Percentiles rank a stretch among this genome's conserved stretches.
phyloP scores from a whole-genome alignment of 371 early-diverging fungal genomes.

The Actinomucor elegans region DNA sequence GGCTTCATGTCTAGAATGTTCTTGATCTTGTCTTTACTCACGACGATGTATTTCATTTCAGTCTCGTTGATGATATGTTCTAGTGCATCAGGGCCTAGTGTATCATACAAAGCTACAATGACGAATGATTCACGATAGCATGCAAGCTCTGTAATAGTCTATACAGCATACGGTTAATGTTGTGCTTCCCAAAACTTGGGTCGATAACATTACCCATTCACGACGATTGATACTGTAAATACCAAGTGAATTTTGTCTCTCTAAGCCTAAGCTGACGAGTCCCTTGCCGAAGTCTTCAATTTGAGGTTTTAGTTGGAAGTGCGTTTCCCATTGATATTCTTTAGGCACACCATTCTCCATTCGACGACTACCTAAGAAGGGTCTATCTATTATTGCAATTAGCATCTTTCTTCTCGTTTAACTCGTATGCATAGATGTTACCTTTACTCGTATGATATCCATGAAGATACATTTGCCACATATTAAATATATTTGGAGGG shows the following conservation, averaged over 20 bases:
- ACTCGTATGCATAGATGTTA: too few species aligned
- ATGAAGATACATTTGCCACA: slow-evolving; percentile 57
- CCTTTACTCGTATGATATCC: slow-evolving; percentile 51
- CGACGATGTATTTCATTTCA: slow-evolving; percentile 79
- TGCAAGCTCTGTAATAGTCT: slow-evolving; percentile 77
- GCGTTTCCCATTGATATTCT: slow-evolving; percentile 64
- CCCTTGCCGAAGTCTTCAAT: slow-evolving; percentile 65
- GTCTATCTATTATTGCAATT: slow-evolving; percentile 21
- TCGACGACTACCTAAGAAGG: slow-evolving; percentile 57
- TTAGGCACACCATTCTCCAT: slow-evolving; percentile 45
- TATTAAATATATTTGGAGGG: slow-evolving; percentile 42
- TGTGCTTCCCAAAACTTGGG: background rate
- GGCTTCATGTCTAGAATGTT: slow-evolving; percentile 68
- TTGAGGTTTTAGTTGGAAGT: slow-evolving; percentile 47
- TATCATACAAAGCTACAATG: slow-evolving; percentile 86
- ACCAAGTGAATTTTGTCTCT: slow-evolving; percentile 53
- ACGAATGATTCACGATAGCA: slow-evolving; percentile 61
- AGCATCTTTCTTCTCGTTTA: background rate
- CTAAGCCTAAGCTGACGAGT: slow-evolving; percentile 37
- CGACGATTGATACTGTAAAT: slow-evolving; percentile 84
- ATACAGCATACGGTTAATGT: background rate
- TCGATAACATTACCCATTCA: slow-evolving; percentile 73
- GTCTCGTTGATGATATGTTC: slow-evolving; percentile 84
- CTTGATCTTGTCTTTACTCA: slow-evolving; percentile 68
- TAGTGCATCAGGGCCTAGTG: slow-evolving; percentile 88